Evolutionary conservation across 2,329 filamentous ascomycete species (phyloP), one percentile per base, ranked within the genome.

Genomic region (Cladophialophora yegresii): DNA sequence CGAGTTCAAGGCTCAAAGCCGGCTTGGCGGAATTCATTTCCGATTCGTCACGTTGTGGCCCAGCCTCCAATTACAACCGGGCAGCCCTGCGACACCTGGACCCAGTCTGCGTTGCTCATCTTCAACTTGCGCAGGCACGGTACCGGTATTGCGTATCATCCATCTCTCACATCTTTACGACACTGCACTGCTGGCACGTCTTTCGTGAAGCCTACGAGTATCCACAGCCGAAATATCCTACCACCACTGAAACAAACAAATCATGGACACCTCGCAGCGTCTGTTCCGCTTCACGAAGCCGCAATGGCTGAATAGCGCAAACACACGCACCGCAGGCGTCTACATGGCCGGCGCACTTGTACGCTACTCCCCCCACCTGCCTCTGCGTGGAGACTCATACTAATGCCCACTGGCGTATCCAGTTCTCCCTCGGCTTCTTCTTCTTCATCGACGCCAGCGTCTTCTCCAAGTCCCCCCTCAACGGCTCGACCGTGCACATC

Each of bases 391-490:
- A 22, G 28, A 12, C 5, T 47, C 23, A 2, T 54, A 58, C 40
- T 53, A 61, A 23, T 54, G 45, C 43, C 20, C 49, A 8, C 32
- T 3, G 6, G 5, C 6, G 28, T 45, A 36, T 23, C 66, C 66
- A 89, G 87, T 90, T 90, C 77, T 85, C 87, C 36, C 80, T 89
- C 60, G 87, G 87, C 12, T 86, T 89, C 78, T 90, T 88, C 82
- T 84, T 87, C 76, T 83, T 89, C 70, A 82, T 90, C 76, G 87
- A 90, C 71, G 85, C 86, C 65, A 83, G 86, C 20, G 81, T 85
- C 63, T 89, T 82, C 78, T 88, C 86, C 58, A 85, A 84, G 71
- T 87, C 85, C 64, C 72, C 79, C 61, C 81, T 81, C 72, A 89
- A 89, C 75, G 84, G 83, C 67, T 85, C 84, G 57, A 76, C 81